Evolutionary conservation across 192 early-diverging fungal species (phyloP).

Genomic region (Coemansia sp.): DNA sequence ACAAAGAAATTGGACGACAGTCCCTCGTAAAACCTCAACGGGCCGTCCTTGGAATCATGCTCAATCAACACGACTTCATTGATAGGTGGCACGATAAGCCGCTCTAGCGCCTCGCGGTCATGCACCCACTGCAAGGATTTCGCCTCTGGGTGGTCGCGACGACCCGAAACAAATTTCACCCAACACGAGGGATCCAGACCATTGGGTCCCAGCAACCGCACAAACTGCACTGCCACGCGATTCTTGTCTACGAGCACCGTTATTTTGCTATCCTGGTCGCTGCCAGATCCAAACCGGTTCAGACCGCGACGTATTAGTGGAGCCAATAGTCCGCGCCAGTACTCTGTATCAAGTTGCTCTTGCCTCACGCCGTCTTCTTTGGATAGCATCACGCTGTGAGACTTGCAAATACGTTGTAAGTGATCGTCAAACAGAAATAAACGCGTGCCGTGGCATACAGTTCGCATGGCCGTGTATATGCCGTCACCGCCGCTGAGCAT

Average conservation of each 20-base stretch:
- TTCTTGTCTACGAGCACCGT: constrained; percentile 33
- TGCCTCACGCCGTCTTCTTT: background rate
- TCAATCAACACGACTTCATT: constrained; percentile 44
- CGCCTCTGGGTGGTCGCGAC: constrained; percentile 33
- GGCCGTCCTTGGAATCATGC: background rate
- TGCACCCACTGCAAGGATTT: constrained; percentile 52
- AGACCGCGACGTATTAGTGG: constrained; percentile 37
- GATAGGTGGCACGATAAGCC: constrained; percentile 23
- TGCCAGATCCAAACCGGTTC: background rate
- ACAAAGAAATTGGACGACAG: constrained; percentile 52
- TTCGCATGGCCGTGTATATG: constrained; percentile 48
- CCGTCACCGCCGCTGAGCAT: constrained; percentile 42
- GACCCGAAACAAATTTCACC: constrained; percentile 30
- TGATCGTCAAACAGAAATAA: constrained; percentile 45
- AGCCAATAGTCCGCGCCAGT: constrained; percentile 30
- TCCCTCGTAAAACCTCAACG: constrained; percentile 39
- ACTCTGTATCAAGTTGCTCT: constrained; percentile 4
- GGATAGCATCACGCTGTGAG: constrained; percentile 20
- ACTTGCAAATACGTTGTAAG: constrained; percentile 41
- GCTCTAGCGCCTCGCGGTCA: constrained; percentile 37
- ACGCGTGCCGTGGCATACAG: constrained; percentile 22
- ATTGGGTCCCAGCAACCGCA: constrained; percentile 5
- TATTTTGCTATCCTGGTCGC: constrained; percentile 30
- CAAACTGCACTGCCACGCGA: constrained; percentile 24
- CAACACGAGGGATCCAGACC: constrained; percentile 5